Conservation (phyloP, 805 yeast species). For the Starmerella vaccinii region DNA sequence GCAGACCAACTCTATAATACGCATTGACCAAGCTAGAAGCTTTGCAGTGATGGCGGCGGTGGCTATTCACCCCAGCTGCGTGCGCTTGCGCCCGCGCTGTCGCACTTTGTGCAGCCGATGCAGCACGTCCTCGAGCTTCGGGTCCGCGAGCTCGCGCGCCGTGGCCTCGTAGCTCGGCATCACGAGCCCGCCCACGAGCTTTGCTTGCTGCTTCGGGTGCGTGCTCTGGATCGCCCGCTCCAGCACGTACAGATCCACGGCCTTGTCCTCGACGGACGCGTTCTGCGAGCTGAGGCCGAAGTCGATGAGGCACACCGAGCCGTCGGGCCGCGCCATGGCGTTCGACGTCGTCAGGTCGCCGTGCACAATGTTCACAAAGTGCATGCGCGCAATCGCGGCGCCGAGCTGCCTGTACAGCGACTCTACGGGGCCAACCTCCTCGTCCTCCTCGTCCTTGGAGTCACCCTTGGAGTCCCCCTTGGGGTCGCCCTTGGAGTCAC, state of each 20-base stretch:
- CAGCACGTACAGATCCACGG: conserved; percentile 90
- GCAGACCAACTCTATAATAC: background rate
- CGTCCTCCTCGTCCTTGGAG: no score
- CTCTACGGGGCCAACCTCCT: conserved; percentile 2
- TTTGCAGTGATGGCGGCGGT: background rate
- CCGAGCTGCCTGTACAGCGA: conserved; percentile 32
- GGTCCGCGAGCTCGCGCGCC: conserved; percentile 15
- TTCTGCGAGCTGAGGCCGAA: conserved; percentile 82
- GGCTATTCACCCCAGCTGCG: conserved; percentile 62
- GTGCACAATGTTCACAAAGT: conserved; percentile 68
- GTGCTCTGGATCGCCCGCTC: conserved; percentile 89
- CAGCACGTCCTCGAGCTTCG: conserved; percentile 40
- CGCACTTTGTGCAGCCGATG: conserved; percentile 73
- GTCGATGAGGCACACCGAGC: conserved; percentile 56
- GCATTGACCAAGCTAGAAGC: background rate
- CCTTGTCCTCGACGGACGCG: conserved; percentile 60
- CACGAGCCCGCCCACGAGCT: conserved; percentile 59
- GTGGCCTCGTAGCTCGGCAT: conserved; percentile 45
- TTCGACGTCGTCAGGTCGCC: conserved; percentile 94
- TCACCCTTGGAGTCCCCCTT: no score
- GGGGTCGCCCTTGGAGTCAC: no score
- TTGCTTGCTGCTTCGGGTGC: conserved; percentile 61
- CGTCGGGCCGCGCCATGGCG: conserved; percentile 37
- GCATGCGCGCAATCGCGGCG: conserved; percentile 51
- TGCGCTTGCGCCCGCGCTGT: conserved; percentile 85